phyloP scores from a whole-genome alignment of 1,284 basidiomycete species.

The Leccinum pachyderme region DNA sequence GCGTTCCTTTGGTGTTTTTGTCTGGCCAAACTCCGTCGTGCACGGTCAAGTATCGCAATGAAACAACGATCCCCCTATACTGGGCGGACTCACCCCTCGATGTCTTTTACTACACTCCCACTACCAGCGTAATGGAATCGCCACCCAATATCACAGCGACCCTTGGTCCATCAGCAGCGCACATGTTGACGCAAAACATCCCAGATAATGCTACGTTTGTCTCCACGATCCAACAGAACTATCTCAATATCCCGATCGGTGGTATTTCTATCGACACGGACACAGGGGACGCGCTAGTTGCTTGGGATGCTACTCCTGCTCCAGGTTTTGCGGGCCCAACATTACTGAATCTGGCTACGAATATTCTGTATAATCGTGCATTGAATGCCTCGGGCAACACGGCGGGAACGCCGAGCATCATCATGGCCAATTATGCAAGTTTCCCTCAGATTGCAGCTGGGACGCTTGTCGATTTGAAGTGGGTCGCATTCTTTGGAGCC shows the following conservation, averaged over 20 bases:
- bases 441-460: conserved; percentile 54
- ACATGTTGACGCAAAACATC: conserved; percentile 40
- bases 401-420: conserved; percentile 42
- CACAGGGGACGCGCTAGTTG: conserved; percentile 48
- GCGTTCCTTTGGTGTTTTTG: conserved; percentile 67
- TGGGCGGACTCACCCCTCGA: conserved; percentile 44
- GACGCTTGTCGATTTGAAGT: conserved; percentile 61
- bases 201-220: conserved; percentile 56
- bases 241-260: conserved; percentile 51
- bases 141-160: conserved; percentile 46
- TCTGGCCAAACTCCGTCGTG: conserved; percentile 50
- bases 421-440: conserved; percentile 50
- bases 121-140: conserved; percentile 37
- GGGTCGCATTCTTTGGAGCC: conserved; percentile 66
- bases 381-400: conserved; percentile 46
- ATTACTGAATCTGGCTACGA: conserved; percentile 66
- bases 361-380: conserved; percentile 61
- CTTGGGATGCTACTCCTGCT: conserved; percentile 60
- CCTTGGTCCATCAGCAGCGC: conserved; percentile 38
- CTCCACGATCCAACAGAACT: conserved; percentile 45
- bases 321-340: conserved; percentile 54
- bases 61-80: conserved; percentile 45
- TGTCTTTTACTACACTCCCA: conserved; percentile 17
- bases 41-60: conserved; percentile 36
- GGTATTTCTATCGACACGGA: conserved; percentile 57